Percentiles rank a stretch among this genome's conserved stretches.
Evolutionary conservation across 306 rosid species (phyloP).

Genomic region (Begonia fuchsioides): DNA sequence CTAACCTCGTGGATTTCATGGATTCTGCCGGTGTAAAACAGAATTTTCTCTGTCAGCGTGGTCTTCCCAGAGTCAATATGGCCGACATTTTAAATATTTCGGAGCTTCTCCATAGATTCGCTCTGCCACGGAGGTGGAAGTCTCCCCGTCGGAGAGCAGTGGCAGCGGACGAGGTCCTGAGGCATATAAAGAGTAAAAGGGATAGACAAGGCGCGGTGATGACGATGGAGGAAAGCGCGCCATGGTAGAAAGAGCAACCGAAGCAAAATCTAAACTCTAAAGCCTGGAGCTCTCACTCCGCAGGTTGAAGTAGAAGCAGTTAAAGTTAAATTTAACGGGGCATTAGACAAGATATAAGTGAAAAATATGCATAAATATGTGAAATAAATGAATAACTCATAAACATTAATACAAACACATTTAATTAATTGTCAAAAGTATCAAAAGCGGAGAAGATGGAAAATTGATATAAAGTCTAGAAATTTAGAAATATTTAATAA

Average conservation of each 20-base stretch:
- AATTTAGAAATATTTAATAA: too few species aligned
- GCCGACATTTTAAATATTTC: slow-evolving; percentile 92
- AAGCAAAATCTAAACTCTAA: slow-evolving; percentile 23
- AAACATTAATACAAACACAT: too few species aligned
- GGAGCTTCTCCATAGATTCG: slow-evolving; percentile 61
- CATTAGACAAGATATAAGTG: too few species aligned
- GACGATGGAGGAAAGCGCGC: slow-evolving; percentile 24
- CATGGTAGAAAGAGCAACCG: slow-evolving; percentile 23
- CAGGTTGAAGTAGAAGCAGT: slow-evolving; percentile 1
- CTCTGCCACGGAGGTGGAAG: slow-evolving; percentile 70
- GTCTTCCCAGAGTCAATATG: slow-evolving; percentile 98
- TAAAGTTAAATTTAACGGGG: too few species aligned
- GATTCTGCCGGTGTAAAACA: slow-evolving; percentile 76
- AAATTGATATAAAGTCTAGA: too few species aligned
- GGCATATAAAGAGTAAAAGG: slow-evolving; percentile 12
- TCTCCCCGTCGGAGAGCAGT: slow-evolving; percentile 29
- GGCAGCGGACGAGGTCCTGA: slow-evolving; percentile 16
- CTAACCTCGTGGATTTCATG: slow-evolving; percentile 97
- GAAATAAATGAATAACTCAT: too few species aligned
- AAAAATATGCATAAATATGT: too few species aligned
- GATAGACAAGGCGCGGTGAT: slow-evolving; percentile 27
- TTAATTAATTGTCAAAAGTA: too few species aligned
- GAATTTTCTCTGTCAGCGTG: slow-evolving; percentile 75
- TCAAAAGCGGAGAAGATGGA: too few species aligned
- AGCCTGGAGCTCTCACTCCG: slow-evolving; percentile 11